A percentile compares a stretch with the other conserved stretches of the same genome.
phyloP scores from a whole-genome alignment of 1,284 basidiomycete species.

The Heterobasidion irregulare region DNA sequence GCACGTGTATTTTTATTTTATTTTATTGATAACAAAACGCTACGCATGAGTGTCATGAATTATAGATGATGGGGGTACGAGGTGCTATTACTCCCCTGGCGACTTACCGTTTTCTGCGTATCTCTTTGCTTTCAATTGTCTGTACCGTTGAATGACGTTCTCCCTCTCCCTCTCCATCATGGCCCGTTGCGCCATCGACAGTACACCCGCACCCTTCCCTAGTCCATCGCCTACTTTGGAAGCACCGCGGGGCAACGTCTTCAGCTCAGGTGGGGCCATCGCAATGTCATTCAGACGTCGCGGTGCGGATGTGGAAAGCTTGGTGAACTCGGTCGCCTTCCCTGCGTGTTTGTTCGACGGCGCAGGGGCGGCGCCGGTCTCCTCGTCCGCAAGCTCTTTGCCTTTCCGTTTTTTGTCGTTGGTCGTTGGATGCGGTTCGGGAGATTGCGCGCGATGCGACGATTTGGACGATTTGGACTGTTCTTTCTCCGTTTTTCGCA shows the following conservation, averaged over 20 bases:
- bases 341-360: conserved; percentile 19
- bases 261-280: conserved; percentile 51
- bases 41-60: neutral
- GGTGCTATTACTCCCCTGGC: neutral
- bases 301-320: conserved; percentile 44
- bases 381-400: neutral
- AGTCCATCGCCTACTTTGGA: conserved; percentile 13
- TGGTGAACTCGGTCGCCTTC: conserved; percentile 47
- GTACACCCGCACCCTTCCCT: conserved; percentile 26
- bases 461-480: neutral
- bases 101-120: conserved; percentile 1
- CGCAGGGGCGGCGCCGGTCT: conserved; percentile 9
- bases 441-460: neutral
- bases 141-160: conserved; percentile 54
- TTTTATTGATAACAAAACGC: too few relatives aligned
- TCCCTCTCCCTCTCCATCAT: conserved; percentile 72
- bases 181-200: conserved; percentile 67
- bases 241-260: conserved; percentile 32
- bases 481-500: conserved; percentile 29
- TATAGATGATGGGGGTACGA: neutral
- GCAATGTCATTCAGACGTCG: conserved; percentile 64
- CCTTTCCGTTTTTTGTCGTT: neutral
- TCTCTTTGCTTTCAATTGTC: conserved; percentile 52
- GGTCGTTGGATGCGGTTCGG: neutral
- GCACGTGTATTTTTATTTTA: too few relatives aligned